Evolutionary conservation across 768 basidiomycete species (phyloP), one percentile per base, ranked within the genome.

Genomic region (Pleurotus giganteus): DNA sequence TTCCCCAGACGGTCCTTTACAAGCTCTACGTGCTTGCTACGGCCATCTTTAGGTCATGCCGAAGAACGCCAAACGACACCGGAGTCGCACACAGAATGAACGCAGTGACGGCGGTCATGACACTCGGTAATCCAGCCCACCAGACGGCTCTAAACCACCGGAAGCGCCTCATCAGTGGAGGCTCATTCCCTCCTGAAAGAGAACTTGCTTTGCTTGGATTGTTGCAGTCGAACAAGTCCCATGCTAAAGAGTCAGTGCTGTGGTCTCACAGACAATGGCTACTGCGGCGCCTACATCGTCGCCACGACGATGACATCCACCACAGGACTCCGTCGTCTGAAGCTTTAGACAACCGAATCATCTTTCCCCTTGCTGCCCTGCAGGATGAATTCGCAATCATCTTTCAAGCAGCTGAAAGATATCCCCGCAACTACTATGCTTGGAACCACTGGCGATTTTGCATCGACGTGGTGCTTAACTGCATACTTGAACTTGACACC

Each of bases 181-280:
- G 69, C 1, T 9, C 60, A 4, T 63, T 83, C 15, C 65, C 75
- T 29, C 63, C 74, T 7, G 55, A 64, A n/a, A 57, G 66, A 29
- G 88, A 90, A 58, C 70, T 89, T 24, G 57, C 54, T 21, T 77
- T 78, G 46, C 67, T 75, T 29, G 72, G 66, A 72, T 21, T 73
- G 23, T 66, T 86, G 37, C 72, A 79, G 27, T 78, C 81, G 21
- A 76, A 76, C 39, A 75, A 70, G 4, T 78, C 83, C 23, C 80
- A 75, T 60, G 77, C 81, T 21, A 90, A 88, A 68, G 79, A 87
- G 60, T 83, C 84, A 1, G 76, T 84, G 24, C 61, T 88, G 24
- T 90, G 88, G 88, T 74, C 83, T 58, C 83, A 90, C 63, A 78
- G 88, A 28, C 78, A 81, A 60, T 89, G 87, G 88, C 71, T 86